Evolutionary conservation across 2,329 filamentous ascomycete genomes (phyloP), one percentile per base, ranked within the genome.

Genomic region (Rutstroemia sp.): DNA sequence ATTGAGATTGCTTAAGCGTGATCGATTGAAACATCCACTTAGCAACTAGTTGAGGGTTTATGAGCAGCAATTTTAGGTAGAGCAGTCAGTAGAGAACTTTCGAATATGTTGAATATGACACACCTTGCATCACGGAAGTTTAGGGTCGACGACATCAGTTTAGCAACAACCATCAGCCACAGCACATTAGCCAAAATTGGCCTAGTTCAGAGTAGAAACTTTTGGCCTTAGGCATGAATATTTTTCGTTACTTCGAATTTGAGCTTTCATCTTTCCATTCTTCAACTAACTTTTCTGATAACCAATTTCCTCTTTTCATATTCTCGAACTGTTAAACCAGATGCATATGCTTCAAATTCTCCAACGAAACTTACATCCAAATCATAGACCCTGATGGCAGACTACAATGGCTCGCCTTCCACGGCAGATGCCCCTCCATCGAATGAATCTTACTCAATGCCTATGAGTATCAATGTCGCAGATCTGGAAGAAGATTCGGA

Each of bases 401-500:
- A 63, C 53, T 46, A 37, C 47, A 27, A 37, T 56, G 54, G 54
- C 38, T 42, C 42, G 46, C 56, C 57, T 27, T 59, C 45, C 18
- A n/a, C 8, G 25, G 51, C 49, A 30, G 48, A 49, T 61, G 59
- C 61, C 61, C 64, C 62, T 45, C 64, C 58, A 58, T 46, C 55
- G 45, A 39, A 61, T 47, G 23, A 41, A 38, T 25, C 30, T 34
- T 34, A 55, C 39, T 38, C 45, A 37, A 34, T 46, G 39, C 25
- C 54, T 49, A 61, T 59, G 47, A 37, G 44, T 39, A 45, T 47
- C 14, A 14, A 52, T 52, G 25, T 44, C 14, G 41, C 39, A 30
- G 18, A 48, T 14, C 45, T 21, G 59, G 48, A 54, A 9, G 59
- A 59, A 39, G 45, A 42, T 58, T 79, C 85, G 49, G 80, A 83